These are phyloP conservation scores for Bipolaris oryzae DNA, from an alignment of 2,329 filamentous ascomycete genomes.

Conservation along the genomic window DNA sequence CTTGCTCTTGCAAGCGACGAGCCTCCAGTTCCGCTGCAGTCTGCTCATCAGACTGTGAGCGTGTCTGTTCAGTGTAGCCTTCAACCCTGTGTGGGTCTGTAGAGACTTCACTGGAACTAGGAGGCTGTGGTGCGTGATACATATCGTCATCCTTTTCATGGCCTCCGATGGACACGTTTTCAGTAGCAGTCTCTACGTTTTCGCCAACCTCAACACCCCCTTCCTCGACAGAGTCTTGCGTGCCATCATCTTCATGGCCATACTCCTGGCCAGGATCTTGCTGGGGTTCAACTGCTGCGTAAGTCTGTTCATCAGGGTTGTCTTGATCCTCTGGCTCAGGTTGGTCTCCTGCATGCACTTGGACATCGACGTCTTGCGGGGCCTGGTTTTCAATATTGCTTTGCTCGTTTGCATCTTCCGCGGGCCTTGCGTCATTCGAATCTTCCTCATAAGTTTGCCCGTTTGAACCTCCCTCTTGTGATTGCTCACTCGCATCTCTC, in stretches of 20 bases:
- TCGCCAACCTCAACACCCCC: conserved; percentile 1
- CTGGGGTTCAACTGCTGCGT: neutral
- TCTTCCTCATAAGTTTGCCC: neutral
- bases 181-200: neutral
- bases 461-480: conserved; percentile 11
- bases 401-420: neutral
- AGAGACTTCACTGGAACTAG: conserved; percentile 1
- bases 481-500: neutral
- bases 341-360: neutral
- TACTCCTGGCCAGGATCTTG: neutral
- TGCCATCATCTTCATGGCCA: neutral
- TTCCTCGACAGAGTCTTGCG: conserved; percentile 1
- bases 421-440: neutral
- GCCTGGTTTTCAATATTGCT: neutral
- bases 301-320: neutral
- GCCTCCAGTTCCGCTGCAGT: conserved; percentile 11
- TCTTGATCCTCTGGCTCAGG: neutral
- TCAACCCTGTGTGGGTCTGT: conserved; percentile 2
- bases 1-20: conserved; percentile 36
- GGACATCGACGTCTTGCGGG: neutral
- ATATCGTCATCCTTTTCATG: conserved; percentile 1
- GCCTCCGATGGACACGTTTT: conserved; percentile 1
- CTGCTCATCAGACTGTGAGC: conserved; percentile 1
- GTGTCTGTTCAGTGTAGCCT: neutral
- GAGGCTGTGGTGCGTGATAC: neutral